Evolutionary conservation across 1,284 basidiomycete species (phyloP).

Genomic region (Moniliophthora roreri): DNA sequence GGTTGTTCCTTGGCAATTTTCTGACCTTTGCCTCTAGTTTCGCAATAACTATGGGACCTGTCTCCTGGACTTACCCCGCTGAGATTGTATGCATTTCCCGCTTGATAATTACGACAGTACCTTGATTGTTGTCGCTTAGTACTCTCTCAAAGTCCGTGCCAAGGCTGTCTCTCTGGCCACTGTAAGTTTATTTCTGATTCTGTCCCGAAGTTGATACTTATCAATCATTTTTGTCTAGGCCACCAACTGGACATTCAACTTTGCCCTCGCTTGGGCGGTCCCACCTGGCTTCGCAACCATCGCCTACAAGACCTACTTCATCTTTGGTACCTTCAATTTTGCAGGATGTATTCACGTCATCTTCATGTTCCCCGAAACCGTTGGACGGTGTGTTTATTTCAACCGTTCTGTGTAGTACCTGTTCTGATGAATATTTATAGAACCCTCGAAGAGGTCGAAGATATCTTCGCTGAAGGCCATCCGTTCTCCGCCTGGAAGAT

Average conservation of each 20-base stretch:
- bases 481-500: constrained; percentile 73
- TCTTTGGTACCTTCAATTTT: constrained; percentile 78
- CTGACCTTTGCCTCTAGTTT: too few relatives aligned
- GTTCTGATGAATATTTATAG: too few relatives aligned
- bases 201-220: constrained; percentile 18
- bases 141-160: constrained; percentile 70
- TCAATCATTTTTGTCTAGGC: too few relatives aligned
- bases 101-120: constrained; percentile 33
- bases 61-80: constrained; percentile 69
- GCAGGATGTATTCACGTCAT: constrained; percentile 66
- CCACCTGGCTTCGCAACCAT: constrained; percentile 54
- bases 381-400: too few relatives aligned
- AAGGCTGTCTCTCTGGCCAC: constrained; percentile 69
- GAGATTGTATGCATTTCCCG: constrained; percentile 40
- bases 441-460: constrained; percentile 75
- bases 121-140: constrained; percentile 26
- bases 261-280: constrained; percentile 67
- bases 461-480: constrained; percentile 69
- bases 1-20: too few relatives aligned
- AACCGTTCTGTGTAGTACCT: too few relatives aligned
- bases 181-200: constrained; percentile 16
- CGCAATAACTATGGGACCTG: constrained; percentile 76
- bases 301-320: constrained; percentile 68
- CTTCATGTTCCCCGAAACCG: constrained; percentile 78
- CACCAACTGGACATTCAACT: constrained; percentile 75